Percentiles rank a stretch among this genome's conserved stretches.
These are phyloP conservation scores for Grosmannia huntii DNA, from an alignment of 2,329 filamentous ascomycete genomes.

Conservation along the genomic window DNA sequence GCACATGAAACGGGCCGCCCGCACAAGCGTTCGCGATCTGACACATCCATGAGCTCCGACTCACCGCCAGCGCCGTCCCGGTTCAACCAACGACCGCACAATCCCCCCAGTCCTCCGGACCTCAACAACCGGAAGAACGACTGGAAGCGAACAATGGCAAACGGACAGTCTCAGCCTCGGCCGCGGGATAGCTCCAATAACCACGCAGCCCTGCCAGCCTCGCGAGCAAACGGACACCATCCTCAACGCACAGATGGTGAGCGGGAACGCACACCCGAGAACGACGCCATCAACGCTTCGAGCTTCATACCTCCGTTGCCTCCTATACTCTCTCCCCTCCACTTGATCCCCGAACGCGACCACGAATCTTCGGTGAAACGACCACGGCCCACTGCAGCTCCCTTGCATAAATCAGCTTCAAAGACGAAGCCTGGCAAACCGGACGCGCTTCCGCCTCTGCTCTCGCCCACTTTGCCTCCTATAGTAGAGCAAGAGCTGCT, in stretches of 20 bases:
- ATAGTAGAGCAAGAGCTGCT: constrained; percentile 35
- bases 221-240: neutral
- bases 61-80: constrained; percentile 6
- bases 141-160: neutral
- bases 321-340: constrained; percentile 1
- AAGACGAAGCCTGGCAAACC: constrained; percentile 18
- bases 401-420: constrained; percentile 5
- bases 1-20: constrained; percentile 29
- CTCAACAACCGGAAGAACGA: constrained; percentile 9
- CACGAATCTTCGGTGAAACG: constrained; percentile 7
- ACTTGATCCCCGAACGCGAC: constrained; percentile 1
- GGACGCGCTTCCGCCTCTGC: constrained; percentile 31
- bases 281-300: neutral
- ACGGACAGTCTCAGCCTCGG: constrained; percentile 1
- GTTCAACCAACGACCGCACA: constrained; percentile 5
- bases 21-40: constrained; percentile 33
- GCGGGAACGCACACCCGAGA: neutral
- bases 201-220: neutral
- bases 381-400: constrained; percentile 13
- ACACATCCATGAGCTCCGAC: constrained; percentile 15
- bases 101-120: constrained; percentile 10
- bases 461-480: constrained; percentile 44
- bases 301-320: neutral
- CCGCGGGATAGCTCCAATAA: neutral
- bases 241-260: neutral